phyloP scores from a whole-genome alignment of 441 rosid species.

The Cnidoscolus chayamansa region DNA sequence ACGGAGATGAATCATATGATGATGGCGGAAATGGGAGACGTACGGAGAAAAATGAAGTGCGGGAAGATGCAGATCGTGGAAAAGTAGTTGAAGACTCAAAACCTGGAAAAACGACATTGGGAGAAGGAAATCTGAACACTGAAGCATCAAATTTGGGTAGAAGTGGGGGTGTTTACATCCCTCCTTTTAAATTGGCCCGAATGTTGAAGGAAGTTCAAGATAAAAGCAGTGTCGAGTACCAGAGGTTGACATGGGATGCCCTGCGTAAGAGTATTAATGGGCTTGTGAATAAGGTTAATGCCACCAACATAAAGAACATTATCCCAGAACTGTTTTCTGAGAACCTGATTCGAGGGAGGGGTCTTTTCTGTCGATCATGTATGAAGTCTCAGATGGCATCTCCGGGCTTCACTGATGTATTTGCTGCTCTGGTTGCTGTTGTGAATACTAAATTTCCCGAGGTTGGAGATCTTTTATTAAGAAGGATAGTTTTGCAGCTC shows the following conservation, averaged over 20 bases:
- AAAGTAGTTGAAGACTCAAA: slow-evolving; percentile 34
- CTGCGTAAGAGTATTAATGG: slow-evolving; percentile 91
- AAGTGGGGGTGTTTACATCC: slow-evolving; percentile 85
- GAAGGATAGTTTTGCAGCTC: slow-evolving; percentile 86
- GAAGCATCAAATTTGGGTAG: slow-evolving; percentile 45
- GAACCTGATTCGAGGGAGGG: slow-evolving; percentile 84
- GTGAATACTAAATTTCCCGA: slow-evolving; percentile 85
- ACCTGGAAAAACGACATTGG: slow-evolving; percentile 21
- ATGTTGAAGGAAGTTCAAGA: slow-evolving; percentile 90
- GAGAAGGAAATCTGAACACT: slow-evolving; percentile 39
- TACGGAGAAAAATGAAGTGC: slow-evolving; percentile 5
- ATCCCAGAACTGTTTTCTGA: slow-evolving; percentile 84
- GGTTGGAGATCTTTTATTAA: slow-evolving; percentile 76
- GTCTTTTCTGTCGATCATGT: slow-evolving; percentile 83
- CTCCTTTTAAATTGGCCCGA: slow-evolving; percentile 79
- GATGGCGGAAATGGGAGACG: slow-evolving; percentile 25
- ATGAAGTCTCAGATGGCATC: slow-evolving; percentile 98
- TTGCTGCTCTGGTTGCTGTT: slow-evolving; percentile 83
- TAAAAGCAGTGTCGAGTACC: slow-evolving; percentile 78
- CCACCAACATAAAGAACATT: slow-evolving; percentile 79
- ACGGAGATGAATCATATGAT: slow-evolving; percentile 9
- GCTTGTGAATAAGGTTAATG: slow-evolving; percentile 80
- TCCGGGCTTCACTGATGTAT: slow-evolving; percentile 83
- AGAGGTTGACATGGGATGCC: slow-evolving; percentile 93
- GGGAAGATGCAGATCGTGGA: slow-evolving; percentile 22